A percentile compares a stretch with the other conserved stretches of the same genome.
These are phyloP conservation scores for Terana coerulea DNA, from an alignment of 768 basidiomycete genomes.

Conservation along the genomic window DNA sequence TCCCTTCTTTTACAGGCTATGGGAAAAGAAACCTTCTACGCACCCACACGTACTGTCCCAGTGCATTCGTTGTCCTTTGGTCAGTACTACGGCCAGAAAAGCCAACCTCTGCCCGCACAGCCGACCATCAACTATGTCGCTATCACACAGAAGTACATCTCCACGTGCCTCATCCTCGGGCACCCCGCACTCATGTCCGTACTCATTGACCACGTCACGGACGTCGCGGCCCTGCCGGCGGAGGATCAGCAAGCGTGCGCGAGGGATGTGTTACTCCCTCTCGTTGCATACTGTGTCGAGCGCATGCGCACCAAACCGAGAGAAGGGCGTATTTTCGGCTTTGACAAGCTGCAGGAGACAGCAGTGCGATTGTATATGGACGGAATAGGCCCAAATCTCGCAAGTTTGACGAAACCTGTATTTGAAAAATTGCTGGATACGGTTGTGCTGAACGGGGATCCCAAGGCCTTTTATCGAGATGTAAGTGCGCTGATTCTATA, in stretches of 20 bases:
- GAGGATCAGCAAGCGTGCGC: not conserved
- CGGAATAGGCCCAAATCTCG: not conserved
- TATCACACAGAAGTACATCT: not conserved
- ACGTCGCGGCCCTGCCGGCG: not conserved
- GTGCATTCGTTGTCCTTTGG: too few species aligned
- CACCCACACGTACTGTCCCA: too few species aligned
- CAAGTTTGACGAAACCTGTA: not conserved
- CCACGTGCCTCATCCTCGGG: conserved; percentile 2
- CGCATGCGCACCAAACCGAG: not conserved
- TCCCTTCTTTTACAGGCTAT: not conserved
- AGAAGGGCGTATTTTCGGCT: not conserved
- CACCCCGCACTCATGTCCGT: not conserved
- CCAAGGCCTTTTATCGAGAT: not conserved
- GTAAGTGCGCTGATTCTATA: not conserved
- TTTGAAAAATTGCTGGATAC: not conserved
- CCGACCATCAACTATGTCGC: not conserved
- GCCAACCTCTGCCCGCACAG: not conserved
- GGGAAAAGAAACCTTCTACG: not conserved
- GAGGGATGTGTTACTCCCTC: not conserved
- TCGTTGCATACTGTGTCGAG: not conserved
- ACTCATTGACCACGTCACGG: not conserved
- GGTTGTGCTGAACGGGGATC: not conserved
- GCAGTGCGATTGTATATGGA: not conserved
- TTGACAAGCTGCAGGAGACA: not conserved
- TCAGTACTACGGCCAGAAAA: not conserved